Evolutionary conservation across 306 rosid species (phyloP), one percentile per base, ranked within the genome.

Genomic region (Carpinus fangiana): DNA sequence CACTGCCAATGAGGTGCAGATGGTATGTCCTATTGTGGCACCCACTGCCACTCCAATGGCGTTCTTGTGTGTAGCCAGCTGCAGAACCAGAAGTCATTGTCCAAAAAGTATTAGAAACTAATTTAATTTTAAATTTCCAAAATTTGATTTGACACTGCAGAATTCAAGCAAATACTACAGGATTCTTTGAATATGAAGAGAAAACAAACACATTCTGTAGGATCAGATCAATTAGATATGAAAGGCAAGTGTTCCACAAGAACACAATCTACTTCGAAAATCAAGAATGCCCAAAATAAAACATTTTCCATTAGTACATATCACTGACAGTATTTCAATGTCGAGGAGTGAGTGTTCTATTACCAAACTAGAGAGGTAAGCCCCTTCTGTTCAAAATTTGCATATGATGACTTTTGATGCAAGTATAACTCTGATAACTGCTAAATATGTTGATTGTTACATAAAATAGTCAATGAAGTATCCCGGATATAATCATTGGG

Each of bases 61-160:
- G 65, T 93, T 93, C 78, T 96, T 96, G 91, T 96, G 99, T 65
- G 99, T 96, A 3, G 98, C 99, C 76, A 96, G 90, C 99, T 96
- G 94, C 83, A 82, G 18, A 60, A 65, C 23, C 67, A 68, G 70
- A 66, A 48, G 2, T 5, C n/a, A 23, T 41, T 41, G 45, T 41
- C 45, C 8, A 6, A 5, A 41, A 41, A 41, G 0, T 7, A 41
- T 5, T 41, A 5, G 7, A 41, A 41, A 41, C 7, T 41, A 41
- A 4, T 3, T 38, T 38, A 36, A 5, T 4, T 38, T 5, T 38
- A 38, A 4, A 38, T 38, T 38, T 38, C 5, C 43, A 38, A 38
- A 38, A 5, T 41, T 6, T 5, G 7, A 41, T 7, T 41, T 38
- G 43, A 38, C 43, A 38, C 43, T 0, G 43, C 43, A 41, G 1